phyloP scores from a whole-genome alignment of 1,284 basidiomycete species.

The Austropuccinia psidii region DNA sequence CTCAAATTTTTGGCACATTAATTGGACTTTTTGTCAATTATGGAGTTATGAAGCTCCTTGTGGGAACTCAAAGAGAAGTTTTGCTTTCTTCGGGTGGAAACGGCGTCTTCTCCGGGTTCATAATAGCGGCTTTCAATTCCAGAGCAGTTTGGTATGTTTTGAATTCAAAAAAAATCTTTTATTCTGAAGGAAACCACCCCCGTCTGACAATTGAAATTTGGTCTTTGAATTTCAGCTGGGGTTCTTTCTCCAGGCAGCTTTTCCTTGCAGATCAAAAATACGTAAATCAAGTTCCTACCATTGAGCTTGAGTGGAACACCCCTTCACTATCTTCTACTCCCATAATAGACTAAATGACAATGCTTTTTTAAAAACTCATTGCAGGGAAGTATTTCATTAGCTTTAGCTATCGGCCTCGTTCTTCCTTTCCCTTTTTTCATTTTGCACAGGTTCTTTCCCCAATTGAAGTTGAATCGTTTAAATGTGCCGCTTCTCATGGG shows the following conservation, averaged over 20 bases:
- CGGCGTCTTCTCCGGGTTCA: conserved; percentile 22
- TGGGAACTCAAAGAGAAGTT: conserved; percentile 21
- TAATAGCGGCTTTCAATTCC: background rate
- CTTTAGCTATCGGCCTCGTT: background rate
- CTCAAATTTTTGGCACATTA: background rate
- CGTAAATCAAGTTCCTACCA: no score
- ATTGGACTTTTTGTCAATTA: conserved; percentile 20
- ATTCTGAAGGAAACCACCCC: no score
- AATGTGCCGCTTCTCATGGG: conserved; percentile 10
- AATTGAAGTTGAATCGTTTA: background rate
- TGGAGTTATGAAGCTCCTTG: background rate
- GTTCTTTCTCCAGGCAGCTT: background rate
- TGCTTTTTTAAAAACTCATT: background rate
- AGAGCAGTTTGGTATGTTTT: conserved; percentile 9
- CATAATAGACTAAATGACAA: background rate
- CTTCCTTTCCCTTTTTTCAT: conserved; percentile 18
- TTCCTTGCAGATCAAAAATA: conserved; percentile 4
- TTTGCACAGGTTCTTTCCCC: background rate
- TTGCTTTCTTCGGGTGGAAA: conserved; percentile 23
- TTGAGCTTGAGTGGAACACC: no score
- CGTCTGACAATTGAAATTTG: background rate
- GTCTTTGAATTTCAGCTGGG: background rate
- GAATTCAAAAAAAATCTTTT: background rate
- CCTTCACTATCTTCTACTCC: no score
- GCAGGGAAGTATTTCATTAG: conserved; percentile 3